Conservation (phyloP, 2,329 filamentous ascomycete genomes). For the Boeremia lycopersici region DNA sequence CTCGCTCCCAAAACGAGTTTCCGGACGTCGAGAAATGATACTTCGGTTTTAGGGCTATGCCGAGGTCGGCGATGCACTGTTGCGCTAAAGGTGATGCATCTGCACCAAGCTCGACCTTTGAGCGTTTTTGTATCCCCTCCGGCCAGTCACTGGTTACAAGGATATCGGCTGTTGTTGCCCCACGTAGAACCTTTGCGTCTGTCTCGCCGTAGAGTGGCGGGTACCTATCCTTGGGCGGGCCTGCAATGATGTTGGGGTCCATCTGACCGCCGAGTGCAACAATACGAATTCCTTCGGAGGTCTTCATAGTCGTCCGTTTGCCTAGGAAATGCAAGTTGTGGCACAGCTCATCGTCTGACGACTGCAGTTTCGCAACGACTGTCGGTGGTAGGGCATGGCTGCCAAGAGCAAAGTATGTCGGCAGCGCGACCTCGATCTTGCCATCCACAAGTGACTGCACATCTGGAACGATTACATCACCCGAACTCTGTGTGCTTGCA, state of each 20-base stretch:
- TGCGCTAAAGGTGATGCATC: constrained; percentile 62
- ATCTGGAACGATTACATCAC: constrained; percentile 61
- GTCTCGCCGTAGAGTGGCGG: constrained; percentile 77
- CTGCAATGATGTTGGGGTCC: constrained; percentile 65
- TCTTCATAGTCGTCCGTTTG: constrained; percentile 86
- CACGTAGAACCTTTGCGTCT: constrained; percentile 76
- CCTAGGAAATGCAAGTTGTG: constrained; percentile 88
- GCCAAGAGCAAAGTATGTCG: constrained; percentile 90
- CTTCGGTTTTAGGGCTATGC: constrained; percentile 78
- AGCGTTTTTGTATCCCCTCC: constrained; percentile 70
- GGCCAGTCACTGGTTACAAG: constrained; percentile 90
- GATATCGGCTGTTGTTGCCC: constrained; percentile 81
- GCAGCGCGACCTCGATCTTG: constrained; percentile 74
- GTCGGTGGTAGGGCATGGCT: constrained; percentile 70
- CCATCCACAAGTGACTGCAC: constrained; percentile 72
- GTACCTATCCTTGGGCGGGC: constrained; percentile 72
- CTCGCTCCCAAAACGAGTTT: constrained; percentile 81
- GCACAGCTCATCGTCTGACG: constrained; percentile 73
- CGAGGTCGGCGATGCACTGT: constrained; percentile 79
- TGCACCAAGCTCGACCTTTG: constrained; percentile 65
- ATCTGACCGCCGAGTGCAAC: constrained; percentile 81
- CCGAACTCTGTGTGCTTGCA: constrained; percentile 52
- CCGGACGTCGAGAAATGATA: constrained; percentile 84
- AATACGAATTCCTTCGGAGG: constrained; percentile 85
- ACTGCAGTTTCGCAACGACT: constrained; percentile 75